phyloP scores from a whole-genome alignment of 177 flowering plant species.

The Telopea speciosissima region DNA sequence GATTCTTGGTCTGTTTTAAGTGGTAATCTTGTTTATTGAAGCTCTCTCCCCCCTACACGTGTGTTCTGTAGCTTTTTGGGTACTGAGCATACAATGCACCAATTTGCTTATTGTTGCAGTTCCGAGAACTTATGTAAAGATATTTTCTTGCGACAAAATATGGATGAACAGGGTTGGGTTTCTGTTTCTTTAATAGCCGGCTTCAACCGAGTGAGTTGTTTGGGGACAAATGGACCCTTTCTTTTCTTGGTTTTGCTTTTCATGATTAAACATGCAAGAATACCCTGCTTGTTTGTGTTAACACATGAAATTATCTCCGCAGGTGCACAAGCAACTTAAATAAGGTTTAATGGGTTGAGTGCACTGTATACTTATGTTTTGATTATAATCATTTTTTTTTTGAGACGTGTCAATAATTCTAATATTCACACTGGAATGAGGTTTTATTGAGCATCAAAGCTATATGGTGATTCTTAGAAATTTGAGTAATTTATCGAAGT shows the following conservation, averaged over 20 bases:
- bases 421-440: neutral
- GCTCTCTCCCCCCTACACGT: neutral
- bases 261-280: neutral
- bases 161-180: constrained; percentile 80
- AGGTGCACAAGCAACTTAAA: no score
- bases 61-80: constrained; percentile 26
- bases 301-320: neutral
- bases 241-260: neutral
- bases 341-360: no score
- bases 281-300: neutral
- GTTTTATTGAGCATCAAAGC: neutral
- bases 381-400: neutral
- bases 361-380: neutral
- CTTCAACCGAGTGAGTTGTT: constrained; percentile 54
- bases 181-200: constrained; percentile 46
- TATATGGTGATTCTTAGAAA: neutral
- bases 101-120: constrained; percentile 40
- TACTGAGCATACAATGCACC: constrained; percentile 46
- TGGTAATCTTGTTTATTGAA: neutral
- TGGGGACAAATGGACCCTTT: neutral
- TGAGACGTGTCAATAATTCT: neutral
- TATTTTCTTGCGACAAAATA: constrained; percentile 40
- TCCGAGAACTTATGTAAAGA: constrained; percentile 59
- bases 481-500: neutral
- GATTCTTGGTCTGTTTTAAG: neutral